These are phyloP conservation scores for Agaricus sinodeliciosus DNA, from an alignment of 768 basidiomycete species.

Conservation along the genomic window DNA sequence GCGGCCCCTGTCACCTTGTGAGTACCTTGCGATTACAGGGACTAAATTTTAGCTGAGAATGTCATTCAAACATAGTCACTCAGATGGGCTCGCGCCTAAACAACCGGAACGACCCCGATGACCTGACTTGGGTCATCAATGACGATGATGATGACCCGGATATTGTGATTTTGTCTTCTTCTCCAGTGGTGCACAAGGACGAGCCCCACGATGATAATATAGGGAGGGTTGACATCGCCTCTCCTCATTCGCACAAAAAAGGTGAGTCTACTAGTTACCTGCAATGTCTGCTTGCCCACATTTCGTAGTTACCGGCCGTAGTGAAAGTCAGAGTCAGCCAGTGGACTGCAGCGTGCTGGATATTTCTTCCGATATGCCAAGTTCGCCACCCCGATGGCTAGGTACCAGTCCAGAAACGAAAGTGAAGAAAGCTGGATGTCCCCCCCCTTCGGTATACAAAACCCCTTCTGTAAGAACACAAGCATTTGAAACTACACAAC, in stretches of 20 bases:
- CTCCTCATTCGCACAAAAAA: background rate
- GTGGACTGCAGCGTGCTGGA: constrained; percentile 5
- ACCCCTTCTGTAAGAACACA: constrained; percentile 16
- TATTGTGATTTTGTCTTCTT: constrained; percentile 47
- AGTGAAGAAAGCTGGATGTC: constrained; percentile 17
- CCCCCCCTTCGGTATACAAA: constrained; percentile 28
- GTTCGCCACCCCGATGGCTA: background rate
- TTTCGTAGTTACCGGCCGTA: background rate
- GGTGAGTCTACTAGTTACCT: background rate
- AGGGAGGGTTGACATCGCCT: constrained; percentile 16
- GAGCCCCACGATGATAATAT: constrained; percentile 18
- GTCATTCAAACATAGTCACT: background rate
- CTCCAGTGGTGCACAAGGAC: constrained; percentile 26
- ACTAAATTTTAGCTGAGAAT: background rate
- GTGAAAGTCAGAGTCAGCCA: background rate
- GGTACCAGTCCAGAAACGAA: constrained; percentile 11
- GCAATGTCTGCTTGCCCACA: background rate
- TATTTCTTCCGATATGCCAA: constrained; percentile 1
- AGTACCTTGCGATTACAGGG: background rate
- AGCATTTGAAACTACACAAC: background rate
- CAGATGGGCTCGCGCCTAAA: constrained; percentile 2
- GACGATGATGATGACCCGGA: constrained; percentile 52
- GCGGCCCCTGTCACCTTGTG: background rate
- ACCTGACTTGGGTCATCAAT: constrained; percentile 62
- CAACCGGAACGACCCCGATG: constrained; percentile 20